Evolutionary conservation across 768 basidiomycete species (phyloP).

Genomic region (Tylopilus rubrobrunneus): DNA sequence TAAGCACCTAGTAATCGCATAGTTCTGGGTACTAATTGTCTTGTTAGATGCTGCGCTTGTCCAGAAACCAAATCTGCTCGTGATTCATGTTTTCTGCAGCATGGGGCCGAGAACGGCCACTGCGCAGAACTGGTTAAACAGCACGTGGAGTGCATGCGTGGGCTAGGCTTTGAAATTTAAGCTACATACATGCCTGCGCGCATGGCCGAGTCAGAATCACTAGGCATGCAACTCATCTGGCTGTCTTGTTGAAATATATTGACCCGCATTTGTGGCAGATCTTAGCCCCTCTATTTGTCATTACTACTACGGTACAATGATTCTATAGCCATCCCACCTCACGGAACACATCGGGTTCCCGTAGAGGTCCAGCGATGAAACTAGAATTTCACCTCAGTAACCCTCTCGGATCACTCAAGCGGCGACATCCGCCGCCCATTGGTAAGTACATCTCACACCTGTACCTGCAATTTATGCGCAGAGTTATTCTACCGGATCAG

Average conservation of each 20-base stretch:
- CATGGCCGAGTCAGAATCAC: background rate
- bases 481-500: no score
- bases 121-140: constrained; percentile 77
- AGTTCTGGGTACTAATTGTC: background rate
- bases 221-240: background rate
- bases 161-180: constrained; percentile 82
- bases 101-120: constrained; percentile 63
- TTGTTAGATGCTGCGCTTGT: constrained; percentile 87
- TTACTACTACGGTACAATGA: background rate
- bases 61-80: constrained; percentile 89
- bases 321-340: constrained; percentile 10
- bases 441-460: background rate
- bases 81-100: constrained; percentile 89
- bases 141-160: constrained; percentile 89
- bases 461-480: no score
- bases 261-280: background rate
- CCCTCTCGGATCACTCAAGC: no score
- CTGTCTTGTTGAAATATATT: background rate
- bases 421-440: background rate
- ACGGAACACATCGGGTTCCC: no score
- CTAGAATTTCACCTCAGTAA: background rate
- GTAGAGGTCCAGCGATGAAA: no score
- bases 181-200: background rate
- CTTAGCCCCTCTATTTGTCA: background rate
- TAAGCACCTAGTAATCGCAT: constrained; percentile 37